A percentile compares a stretch with the other conserved stretches of the same genome.
These are phyloP conservation scores for Talaromyces borbonicus DNA, from an alignment of 495 filamentous ascomycete species.

Conservation along the genomic window DNA sequence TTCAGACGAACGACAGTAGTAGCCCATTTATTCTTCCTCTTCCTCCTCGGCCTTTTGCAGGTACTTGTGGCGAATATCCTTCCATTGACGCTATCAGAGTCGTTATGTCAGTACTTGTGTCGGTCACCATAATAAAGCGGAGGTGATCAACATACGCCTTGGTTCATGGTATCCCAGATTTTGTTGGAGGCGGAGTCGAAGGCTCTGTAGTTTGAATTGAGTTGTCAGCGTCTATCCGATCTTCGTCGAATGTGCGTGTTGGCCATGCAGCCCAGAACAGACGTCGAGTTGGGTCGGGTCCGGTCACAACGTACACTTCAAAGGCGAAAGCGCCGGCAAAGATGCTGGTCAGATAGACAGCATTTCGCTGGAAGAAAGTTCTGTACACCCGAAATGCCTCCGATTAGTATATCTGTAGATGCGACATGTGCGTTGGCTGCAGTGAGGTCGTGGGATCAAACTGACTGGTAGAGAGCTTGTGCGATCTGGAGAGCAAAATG, in stretches of 20 bases:
- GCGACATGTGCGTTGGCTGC: neutral
- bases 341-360: slow-evolving; percentile 72
- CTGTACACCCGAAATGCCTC: slow-evolving; percentile 36
- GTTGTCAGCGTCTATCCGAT: neutral
- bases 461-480: slow-evolving; percentile 14
- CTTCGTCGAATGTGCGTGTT: too few species aligned
- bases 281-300: too few species aligned
- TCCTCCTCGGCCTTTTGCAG: slow-evolving; percentile 53
- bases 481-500: slow-evolving; percentile 7
- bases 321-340: slow-evolving; percentile 84
- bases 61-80: slow-evolving; percentile 91
- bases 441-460: neutral
- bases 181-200: slow-evolving; percentile 70
- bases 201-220: slow-evolving; percentile 39
- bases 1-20: neutral
- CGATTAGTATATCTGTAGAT: slow-evolving; percentile 11
- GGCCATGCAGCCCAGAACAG: too few species aligned
- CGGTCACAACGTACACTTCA: slow-evolving; percentile 62
- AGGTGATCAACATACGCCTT: slow-evolving; percentile 55
- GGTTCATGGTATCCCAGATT: slow-evolving; percentile 83
- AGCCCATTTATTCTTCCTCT: slow-evolving; percentile 36
- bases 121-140: too few species aligned
- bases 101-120: slow-evolving; percentile 8
- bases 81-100: slow-evolving; percentile 85
- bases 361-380: slow-evolving; percentile 74